Evolutionary conservation across 2,329 filamentous ascomycete genomes (phyloP).

Genomic region (Rutstroemia sp.): DNA sequence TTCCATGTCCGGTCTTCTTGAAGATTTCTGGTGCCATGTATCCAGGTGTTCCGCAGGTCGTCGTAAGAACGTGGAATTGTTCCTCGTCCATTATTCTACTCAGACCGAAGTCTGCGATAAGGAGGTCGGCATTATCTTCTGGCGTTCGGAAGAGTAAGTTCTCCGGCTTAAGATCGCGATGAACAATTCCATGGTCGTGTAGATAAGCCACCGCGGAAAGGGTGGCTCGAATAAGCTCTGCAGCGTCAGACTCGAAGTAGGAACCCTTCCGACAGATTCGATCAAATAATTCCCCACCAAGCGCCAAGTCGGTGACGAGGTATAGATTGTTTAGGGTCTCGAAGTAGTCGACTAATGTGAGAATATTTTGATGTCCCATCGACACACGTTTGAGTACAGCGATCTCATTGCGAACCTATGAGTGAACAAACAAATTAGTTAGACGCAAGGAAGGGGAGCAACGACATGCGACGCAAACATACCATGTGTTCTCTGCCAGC

Average conservation of each 20-base stretch:
- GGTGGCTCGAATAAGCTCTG: slow-evolving; percentile 88
- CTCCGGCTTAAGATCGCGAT: slow-evolving; percentile 95
- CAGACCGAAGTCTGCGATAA: slow-evolving; percentile 95
- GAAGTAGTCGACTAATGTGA: slow-evolving; percentile 97
- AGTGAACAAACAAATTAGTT: background rate
- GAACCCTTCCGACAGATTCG: slow-evolving; percentile 97
- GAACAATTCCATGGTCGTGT: slow-evolving; percentile 97
- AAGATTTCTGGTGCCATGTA: slow-evolving; percentile 99
- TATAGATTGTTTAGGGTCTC: slow-evolving; percentile 99
- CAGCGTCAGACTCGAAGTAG: slow-evolving; percentile 96
- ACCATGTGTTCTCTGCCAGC: slow-evolving; percentile 98
- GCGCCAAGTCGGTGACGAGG: slow-evolving; percentile 90
- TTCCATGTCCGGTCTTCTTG: slow-evolving; percentile 96
- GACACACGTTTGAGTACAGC: slow-evolving; percentile 96
- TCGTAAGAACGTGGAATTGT: slow-evolving; percentile 95
- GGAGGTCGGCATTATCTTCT: slow-evolving; percentile 92
- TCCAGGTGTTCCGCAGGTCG: slow-evolving; percentile 92
- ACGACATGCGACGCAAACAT: slow-evolving; percentile 21
- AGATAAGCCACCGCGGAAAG: slow-evolving; percentile 97
- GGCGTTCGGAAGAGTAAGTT: slow-evolving; percentile 95
- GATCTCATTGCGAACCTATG: slow-evolving; percentile 93
- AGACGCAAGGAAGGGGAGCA: background rate
- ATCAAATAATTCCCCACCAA: slow-evolving; percentile 95
- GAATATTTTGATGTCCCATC: slow-evolving; percentile 97
- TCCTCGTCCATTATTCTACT: slow-evolving; percentile 98